Base-by-base conservation (phyloP, 768 basidiomycete genomes). In the Naganishia antarctica region DNA sequence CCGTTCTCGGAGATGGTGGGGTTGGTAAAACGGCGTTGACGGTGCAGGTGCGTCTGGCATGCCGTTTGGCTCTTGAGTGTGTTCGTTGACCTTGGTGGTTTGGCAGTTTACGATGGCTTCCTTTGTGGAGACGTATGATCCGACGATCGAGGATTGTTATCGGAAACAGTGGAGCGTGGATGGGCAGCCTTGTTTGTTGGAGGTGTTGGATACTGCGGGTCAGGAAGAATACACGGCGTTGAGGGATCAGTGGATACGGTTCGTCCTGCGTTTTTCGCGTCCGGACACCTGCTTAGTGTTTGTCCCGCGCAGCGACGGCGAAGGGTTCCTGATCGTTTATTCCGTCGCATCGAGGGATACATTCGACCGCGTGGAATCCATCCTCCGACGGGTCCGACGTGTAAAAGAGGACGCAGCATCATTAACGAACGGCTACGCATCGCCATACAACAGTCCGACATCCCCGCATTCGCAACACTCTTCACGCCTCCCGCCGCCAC, bases 181-280 rank as follows among this genome's bases (percentile, higher is more conserved):
- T 79, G 91, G 91, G 75, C 84, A 87, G 71, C 92, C 92, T 85
- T 93, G 91, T 80, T 88, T 92, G 77, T 85, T 97, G 69, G 92
- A 97, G 78, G 90, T 97, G 68, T 89, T 97, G 77, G 92, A 97
- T 80, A 96, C 93, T 71, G 93, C 93, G 53, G 92, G 92, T 31
- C 92, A 97, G 85, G 92, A 97, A 88, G 92, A 96, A 77, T 97
- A 94, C 71, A 91, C 91, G 57, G 92, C 93, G 53, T 82, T 97
- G 69, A 87, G 92, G 70, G 91, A 96, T 81, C 93, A 97, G 79
- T 97, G 92, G 92, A 91, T 96, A 71, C 86, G 92, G 92, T 94
- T 66, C 25, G 29, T 61, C 43, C n/a, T 26, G 67, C 41, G 58
- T 32, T n/a, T 25, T n/a, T 26, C 31, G 16, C 25, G 11, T 29